Conservation (phyloP, 192 early-diverging fungal species). For the Linnemannia hyalina region DNA sequence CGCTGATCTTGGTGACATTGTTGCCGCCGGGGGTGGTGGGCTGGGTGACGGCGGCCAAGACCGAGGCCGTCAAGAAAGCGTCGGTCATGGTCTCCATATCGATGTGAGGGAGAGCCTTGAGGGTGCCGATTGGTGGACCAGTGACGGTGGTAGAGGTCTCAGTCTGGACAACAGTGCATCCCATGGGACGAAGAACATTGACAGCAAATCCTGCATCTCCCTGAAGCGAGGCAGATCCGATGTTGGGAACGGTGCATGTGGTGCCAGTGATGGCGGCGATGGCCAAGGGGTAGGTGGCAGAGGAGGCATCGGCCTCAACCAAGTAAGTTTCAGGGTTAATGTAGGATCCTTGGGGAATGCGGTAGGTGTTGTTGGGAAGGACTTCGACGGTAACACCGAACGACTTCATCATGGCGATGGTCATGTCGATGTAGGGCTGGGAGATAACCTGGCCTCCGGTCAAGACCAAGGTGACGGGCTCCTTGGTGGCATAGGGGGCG, state of each 20-base stretch:
- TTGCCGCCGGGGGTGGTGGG: conserved; percentile 57
- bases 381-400: conserved; percentile 90
- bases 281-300: conserved; percentile 97
- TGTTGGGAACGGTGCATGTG: conserved; percentile 90
- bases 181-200: conserved; percentile 93
- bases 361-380: conserved; percentile 82
- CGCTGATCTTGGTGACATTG: conserved; percentile 86
- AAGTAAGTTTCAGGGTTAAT: conserved; percentile 86
- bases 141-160: conserved; percentile 89
- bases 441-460: conserved; percentile 95
- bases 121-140: conserved; percentile 80
- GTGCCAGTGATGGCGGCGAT: conserved; percentile 96
- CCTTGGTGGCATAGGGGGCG: conserved; percentile 89
- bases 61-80: conserved; percentile 96
- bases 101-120: conserved; percentile 80
- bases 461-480: conserved; percentile 84
- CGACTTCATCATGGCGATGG: conserved; percentile 96
- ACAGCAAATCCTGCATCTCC: conserved; percentile 93
- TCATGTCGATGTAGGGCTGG: conserved; percentile 99
- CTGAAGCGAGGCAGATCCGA: conserved; percentile 93
- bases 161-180: conserved; percentile 92
- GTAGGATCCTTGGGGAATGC: conserved; percentile 85
- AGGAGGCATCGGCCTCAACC: conserved; percentile 96
- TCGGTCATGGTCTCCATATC: conserved; percentile 99
- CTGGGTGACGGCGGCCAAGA: conserved; percentile 89